Percentiles rank a stretch among this genome's conserved stretches.
Evolutionary conservation across 75 land plant species (phyloP).

Genomic region (Cunninghamia lanceolata): DNA sequence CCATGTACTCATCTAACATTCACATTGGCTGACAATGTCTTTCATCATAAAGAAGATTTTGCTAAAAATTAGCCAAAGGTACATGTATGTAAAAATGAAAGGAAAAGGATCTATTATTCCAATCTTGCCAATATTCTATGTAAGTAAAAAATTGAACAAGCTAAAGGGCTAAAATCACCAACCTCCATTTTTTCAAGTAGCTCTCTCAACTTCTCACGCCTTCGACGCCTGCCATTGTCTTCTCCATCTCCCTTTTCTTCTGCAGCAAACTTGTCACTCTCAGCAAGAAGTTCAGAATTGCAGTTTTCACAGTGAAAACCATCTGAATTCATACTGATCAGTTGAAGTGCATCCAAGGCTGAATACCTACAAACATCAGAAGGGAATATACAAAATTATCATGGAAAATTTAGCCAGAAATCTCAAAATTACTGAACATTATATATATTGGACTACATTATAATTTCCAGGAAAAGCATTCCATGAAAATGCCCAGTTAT

Average conservation of each 20-base stretch:
- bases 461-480: neutral
- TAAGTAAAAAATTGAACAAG: neutral
- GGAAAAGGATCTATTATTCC: neutral
- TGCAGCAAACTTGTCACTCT: slow-evolving; percentile 85
- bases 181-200: slow-evolving; percentile 86
- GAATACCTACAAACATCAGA: slow-evolving; percentile 51
- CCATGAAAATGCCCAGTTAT: neutral
- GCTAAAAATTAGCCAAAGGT: neutral
- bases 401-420: neutral
- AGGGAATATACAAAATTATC: neutral
- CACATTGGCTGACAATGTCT: neutral
- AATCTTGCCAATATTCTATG: neutral
- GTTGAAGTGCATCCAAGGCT: slow-evolving; percentile 79
- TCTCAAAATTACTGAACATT: no score
- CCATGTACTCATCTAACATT: neutral
- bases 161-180: neutral
- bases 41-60: neutral
- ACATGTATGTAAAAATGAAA: neutral
- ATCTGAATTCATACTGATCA: slow-evolving; percentile 54
- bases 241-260: slow-evolving; percentile 88
- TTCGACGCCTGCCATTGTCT: slow-evolving; percentile 84
- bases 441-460: slow-evolving; percentile 1
- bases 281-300: slow-evolving; percentile 81
- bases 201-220: slow-evolving; percentile 78
- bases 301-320: slow-evolving; percentile 90